Conservation (phyloP, 2,329 filamentous ascomycete genomes). For the Fonsecaea pedrosoi region DNA sequence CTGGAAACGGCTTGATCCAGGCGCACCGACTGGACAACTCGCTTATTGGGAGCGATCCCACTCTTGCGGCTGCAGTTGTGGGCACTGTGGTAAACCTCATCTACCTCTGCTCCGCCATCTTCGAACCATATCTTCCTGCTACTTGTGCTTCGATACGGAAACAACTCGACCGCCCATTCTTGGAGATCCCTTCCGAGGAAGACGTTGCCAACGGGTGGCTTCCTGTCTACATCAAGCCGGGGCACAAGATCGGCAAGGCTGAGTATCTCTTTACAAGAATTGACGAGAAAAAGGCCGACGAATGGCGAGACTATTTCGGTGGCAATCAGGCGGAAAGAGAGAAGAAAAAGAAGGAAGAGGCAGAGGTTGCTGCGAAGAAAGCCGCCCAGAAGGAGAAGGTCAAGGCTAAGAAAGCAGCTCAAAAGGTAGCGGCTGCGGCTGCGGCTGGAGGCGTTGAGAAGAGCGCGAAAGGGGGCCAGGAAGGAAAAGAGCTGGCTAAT, state of each 20-base stretch:
- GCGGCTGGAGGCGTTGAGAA: constrained; percentile 43
- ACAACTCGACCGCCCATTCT: constrained; percentile 70
- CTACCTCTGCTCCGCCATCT: constrained; percentile 77
- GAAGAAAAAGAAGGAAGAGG: constrained; percentile 70
- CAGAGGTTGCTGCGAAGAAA: constrained; percentile 47
- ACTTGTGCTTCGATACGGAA: constrained; percentile 75
- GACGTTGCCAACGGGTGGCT: constrained; percentile 67
- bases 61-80: constrained; percentile 67
- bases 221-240: constrained; percentile 64
- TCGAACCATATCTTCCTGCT: constrained; percentile 85
- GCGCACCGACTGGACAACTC: constrained; percentile 67
- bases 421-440: constrained; percentile 32
- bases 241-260: constrained; percentile 81
- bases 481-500: constrained; percentile 44
- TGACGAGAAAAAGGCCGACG: constrained; percentile 77
- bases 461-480: constrained; percentile 38
- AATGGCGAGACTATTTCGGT: constrained; percentile 80
- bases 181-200: constrained; percentile 64
- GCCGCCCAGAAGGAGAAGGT: constrained; percentile 47
- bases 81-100: constrained; percentile 84
- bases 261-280: constrained; percentile 84
- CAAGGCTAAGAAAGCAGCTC: constrained; percentile 42
- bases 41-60: constrained; percentile 65
- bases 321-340: constrained; percentile 70
- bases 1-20: constrained; percentile 67